Evolutionary conservation across 306 rosid species (phyloP).

Genomic region (Gynostemma pentaphyllum): DNA sequence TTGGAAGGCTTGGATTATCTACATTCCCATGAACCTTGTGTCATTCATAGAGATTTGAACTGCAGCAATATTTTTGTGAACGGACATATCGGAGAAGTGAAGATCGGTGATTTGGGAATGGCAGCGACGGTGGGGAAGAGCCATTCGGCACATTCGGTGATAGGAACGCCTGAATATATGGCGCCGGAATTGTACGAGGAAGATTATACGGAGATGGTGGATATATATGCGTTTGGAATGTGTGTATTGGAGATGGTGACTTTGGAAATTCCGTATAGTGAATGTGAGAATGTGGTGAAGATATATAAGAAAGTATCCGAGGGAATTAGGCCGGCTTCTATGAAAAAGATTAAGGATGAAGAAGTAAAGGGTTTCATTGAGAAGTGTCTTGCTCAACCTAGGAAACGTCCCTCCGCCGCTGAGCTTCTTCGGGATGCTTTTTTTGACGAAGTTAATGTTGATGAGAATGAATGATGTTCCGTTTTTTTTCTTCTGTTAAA

Average conservation of each 20-base stretch:
- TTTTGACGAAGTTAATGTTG: conserved; percentile 6
- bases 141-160: conserved; percentile 9
- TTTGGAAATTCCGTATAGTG: conserved; percentile 11
- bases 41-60: conserved; percentile 8
- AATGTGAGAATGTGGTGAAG: conserved; percentile 11
- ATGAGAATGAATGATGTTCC: neutral
- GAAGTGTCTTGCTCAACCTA: conserved; percentile 1
- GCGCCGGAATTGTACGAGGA: conserved; percentile 14
- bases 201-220: conserved; percentile 12
- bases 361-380: conserved; percentile 13
- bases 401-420: neutral
- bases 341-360: neutral
- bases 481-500: too few relatives aligned
- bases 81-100: neutral
- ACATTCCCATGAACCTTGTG: conserved; percentile 11
- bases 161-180: conserved; percentile 15
- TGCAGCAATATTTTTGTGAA: conserved; percentile 10
- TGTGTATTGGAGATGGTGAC: conserved; percentile 14
- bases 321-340: neutral
- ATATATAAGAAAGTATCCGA: conserved; percentile 10
- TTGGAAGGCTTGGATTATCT: conserved; percentile 6
- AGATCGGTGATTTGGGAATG: conserved; percentile 9
- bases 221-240: conserved; percentile 13
- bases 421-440: conserved; percentile 6
- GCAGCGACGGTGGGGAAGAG: conserved; percentile 9